Evolutionary conservation across 2,329 filamentous ascomycete genomes (phyloP), one percentile per base, ranked within the genome.

Genomic region (Pseudogymnoascus sp.): DNA sequence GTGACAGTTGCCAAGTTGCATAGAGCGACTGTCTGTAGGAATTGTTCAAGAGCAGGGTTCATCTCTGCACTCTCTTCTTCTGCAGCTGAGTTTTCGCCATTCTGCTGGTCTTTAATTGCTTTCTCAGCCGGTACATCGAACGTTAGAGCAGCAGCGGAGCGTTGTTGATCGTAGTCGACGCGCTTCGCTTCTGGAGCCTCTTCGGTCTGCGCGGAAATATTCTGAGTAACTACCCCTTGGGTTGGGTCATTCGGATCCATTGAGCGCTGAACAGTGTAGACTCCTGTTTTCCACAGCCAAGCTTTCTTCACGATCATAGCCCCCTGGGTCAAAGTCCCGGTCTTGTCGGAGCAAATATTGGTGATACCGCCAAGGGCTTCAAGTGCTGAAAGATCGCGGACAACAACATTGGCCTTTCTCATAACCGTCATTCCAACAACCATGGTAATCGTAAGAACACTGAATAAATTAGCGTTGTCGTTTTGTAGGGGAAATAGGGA

Each of bases 331-430:
- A 89, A 74, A 0, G 86, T 89, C 1, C 88, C 88, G 0, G 88
- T 91, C 76, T 91, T 91, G 71, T 91, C 88, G 0, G 87, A 90
- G 71, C 88, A 90, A 41, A 91, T 86, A 9, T 89, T 82, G 0
- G 86, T 88, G 1, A 91, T 87, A 0, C 85, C 80, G 0, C 88
- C 88, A 0, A 91, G 78, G 0, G 88, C 90, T 73, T 91, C 88
- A 0, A 85, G 71, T 0, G 76, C 75, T 30, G 75, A 72, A 43
- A 79, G 67, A 64, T 78, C 77, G 62, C 77, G 73, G 57, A 79
- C 73, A 62, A 79, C 76, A 33, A 79, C 77, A 61, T 79, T 72
- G 4, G 75, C 70, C 64, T 77, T 74, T 41, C 76, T 71, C 76
- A 78, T 78, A 14, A 73, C 72, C 60, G 75, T 77, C 64, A 76